Evolutionary conservation across 495 filamentous ascomycete species (phyloP).

Genomic region (Diplogelasinospora grovesii): DNA sequence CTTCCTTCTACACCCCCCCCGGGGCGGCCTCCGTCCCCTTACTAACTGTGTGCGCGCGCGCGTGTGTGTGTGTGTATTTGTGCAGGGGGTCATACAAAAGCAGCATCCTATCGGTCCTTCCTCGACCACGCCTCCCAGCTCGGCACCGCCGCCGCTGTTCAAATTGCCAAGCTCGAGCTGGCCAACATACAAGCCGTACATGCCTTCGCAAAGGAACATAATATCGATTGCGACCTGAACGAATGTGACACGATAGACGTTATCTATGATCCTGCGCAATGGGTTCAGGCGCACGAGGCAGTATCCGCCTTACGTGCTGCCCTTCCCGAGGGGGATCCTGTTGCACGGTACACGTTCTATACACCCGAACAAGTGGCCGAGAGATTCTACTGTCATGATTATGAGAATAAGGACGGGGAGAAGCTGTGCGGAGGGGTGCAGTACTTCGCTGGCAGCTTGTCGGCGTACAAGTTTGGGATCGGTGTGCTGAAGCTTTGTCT

Average conservation of each 20-base stretch:
- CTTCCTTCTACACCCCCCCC: not conserved
- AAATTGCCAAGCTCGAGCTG: constrained; percentile 51
- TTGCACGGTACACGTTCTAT: constrained; percentile 41
- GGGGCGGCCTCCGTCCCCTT: too few relatives aligned
- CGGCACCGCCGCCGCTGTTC: constrained; percentile 38
- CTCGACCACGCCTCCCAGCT: constrained; percentile 32
- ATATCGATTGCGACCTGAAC: constrained; percentile 45
- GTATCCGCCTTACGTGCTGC: constrained; percentile 40
- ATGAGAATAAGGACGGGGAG: constrained; percentile 22
- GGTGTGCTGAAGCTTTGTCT: constrained; percentile 52
- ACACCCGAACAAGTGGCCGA: constrained; percentile 37
- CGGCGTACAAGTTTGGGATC: constrained; percentile 56
- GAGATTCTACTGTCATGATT: constrained; percentile 37
- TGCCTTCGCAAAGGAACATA: constrained; percentile 42
- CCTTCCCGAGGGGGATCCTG: constrained; percentile 36
- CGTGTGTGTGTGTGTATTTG: too few relatives aligned
- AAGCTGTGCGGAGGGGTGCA: constrained; percentile 46
- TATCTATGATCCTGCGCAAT: constrained; percentile 45
- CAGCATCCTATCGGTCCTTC: constrained; percentile 53
- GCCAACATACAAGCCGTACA: constrained; percentile 52
- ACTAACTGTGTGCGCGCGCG: too few relatives aligned
- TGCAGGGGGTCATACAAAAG: constrained; percentile 57
- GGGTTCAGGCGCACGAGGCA: constrained; percentile 32
- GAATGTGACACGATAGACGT: constrained; percentile 52
- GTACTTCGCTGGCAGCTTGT: constrained; percentile 58